Base-by-base conservation (phyloP, 2,329 filamentous ascomycete genomes). In the Neonectria faginata region DNA sequence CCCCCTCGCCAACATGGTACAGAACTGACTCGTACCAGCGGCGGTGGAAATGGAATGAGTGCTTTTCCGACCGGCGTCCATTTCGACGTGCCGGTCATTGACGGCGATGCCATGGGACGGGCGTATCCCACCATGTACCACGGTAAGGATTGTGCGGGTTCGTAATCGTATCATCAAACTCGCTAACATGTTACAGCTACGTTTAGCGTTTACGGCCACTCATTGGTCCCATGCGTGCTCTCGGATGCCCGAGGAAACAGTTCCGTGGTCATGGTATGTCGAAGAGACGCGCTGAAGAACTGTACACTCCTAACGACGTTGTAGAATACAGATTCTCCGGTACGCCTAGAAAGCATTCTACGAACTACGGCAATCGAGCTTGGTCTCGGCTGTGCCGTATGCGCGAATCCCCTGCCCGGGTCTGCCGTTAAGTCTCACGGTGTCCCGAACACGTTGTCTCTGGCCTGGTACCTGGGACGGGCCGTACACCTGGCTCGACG, bases 381-480 rank as follows among this genome's bases (percentile, higher is more conserved):
- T 3, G 80, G 79, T 3, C 70, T 81, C 0, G 75, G 76, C 12
- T 80, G 78, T 31, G 77, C 78, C 0, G 76, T 79, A 5, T 78
- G 76, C 31, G 73, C 75, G 2, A 74, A 74, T 12, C 79, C 79
- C 0, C 68, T 80, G 3, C 70, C 71, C 0, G 79, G 74, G 1
- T 74, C 74, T 0, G 74, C 71, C 0, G 72, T 81, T 42, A 80
- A 79, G 48, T 63, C 76, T 0, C 71, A 76, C 18, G 73, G 73
- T 10, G 72, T 80, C 6, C 76, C 82, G 51, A 81, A 85, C 62
- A 86, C 83, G 0, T 72, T 84, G 10, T 85, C 83, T 0, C 80
- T 83, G 60, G 81, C 82, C 0, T 87, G 83, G 85, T 79, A 83
- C 42, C 88, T 90, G 27, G 88, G 88, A 0, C 82, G 88, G 0